Evolutionary conservation across 2,329 filamentous ascomycete species (phyloP).

Genomic region (Cercospora zeae-maydis): DNA sequence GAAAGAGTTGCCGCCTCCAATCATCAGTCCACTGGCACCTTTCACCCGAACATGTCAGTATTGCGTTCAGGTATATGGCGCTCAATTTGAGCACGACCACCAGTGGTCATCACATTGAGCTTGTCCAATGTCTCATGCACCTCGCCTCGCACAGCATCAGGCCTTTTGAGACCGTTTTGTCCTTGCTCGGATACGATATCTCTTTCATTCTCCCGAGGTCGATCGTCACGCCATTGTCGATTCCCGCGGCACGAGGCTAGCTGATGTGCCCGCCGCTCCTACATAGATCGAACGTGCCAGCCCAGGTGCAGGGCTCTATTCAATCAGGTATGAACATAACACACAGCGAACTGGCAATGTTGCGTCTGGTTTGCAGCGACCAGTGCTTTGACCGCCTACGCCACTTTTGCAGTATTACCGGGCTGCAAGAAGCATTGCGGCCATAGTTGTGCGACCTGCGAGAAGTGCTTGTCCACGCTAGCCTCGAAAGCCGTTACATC

Average conservation of each 20-base stretch:
- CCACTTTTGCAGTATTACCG: conserved; percentile 9
- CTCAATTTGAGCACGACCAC: conserved; percentile 13
- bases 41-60: background rate
- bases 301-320: background rate
- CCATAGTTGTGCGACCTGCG: conserved; percentile 10
- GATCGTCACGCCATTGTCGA: conserved; percentile 27
- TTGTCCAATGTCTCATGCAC: conserved; percentile 19
- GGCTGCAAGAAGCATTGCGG: conserved; percentile 19
- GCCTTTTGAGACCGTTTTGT: conserved; percentile 34
- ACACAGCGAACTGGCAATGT: conserved; percentile 23
- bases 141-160: conserved; percentile 19
- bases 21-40: conserved; percentile 28
- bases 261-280: conserved; percentile 28
- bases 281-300: background rate
- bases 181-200: conserved; percentile 15
- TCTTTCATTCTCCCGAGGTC: conserved; percentile 23
- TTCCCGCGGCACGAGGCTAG: conserved; percentile 25
- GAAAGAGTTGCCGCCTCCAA: conserved; percentile 34
- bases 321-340: background rate
- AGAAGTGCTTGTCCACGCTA: conserved; percentile 18
- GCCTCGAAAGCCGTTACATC: conserved; percentile 5
- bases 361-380: conserved; percentile 19
- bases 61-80: background rate
- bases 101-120: conserved; percentile 19
- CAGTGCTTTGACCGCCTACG: conserved; percentile 10